Percentiles rank a stretch among this genome's conserved stretches.
phyloP scores from a whole-genome alignment of 495 filamentous ascomycete species.

The Xylaria curta region DNA sequence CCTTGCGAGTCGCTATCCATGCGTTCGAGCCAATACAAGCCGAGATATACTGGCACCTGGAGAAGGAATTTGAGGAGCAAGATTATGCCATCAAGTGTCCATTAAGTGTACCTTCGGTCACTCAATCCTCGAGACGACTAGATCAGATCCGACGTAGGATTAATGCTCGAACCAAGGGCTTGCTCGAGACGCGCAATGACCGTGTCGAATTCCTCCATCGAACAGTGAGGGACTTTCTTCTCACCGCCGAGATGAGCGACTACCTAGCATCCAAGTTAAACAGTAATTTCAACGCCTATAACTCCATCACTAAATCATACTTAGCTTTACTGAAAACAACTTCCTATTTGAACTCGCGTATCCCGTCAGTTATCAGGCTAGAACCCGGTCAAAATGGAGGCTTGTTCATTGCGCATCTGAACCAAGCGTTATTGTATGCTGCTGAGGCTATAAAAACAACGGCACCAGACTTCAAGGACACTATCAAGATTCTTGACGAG shows the following conservation, averaged over 20 bases:
- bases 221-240: neutral
- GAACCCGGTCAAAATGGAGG: neutral
- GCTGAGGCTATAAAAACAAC: neutral
- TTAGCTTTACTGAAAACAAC: neutral
- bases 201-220: neutral
- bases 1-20: neutral
- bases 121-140: neutral
- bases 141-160: neutral
- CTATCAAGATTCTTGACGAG: neutral
- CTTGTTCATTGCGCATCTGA: neutral
- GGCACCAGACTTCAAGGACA: neutral
- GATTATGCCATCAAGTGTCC: neutral
- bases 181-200: conserved; percentile 2
- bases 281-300: neutral
- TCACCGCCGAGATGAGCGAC: neutral
- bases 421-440: neutral
- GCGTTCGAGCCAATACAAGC: neutral
- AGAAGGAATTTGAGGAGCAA: neutral
- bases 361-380: neutral
- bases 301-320: neutral
- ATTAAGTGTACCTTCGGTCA: neutral
- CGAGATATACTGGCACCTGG: neutral
- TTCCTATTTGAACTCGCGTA: neutral
- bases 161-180: neutral
- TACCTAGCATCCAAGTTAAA: neutral